These are phyloP conservation scores for Cryptococcus sp. DNA, from an alignment of 1,284 basidiomycete genomes.

Conservation along the genomic window DNA sequence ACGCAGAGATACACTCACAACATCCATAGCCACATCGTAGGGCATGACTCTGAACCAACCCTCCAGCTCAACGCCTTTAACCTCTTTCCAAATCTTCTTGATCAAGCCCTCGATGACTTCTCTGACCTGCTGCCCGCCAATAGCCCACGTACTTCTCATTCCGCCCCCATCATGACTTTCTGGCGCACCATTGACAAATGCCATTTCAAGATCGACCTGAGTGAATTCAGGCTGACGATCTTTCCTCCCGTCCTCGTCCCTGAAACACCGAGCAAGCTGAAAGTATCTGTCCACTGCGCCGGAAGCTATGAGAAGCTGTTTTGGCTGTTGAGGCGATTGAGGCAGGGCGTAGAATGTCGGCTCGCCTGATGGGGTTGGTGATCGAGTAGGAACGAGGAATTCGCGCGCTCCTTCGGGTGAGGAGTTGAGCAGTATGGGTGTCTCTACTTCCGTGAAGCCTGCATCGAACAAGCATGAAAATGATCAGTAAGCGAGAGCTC, in stretches of 20 bases:
- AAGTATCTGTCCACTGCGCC: slow-evolving; percentile 88
- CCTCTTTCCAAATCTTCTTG: slow-evolving; percentile 68
- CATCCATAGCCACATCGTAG: slow-evolving; percentile 80
- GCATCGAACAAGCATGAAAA: slow-evolving; percentile 5
- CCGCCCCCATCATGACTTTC: slow-evolving; percentile 35
- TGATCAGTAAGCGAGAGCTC: background rate
- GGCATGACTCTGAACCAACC: slow-evolving; percentile 76
- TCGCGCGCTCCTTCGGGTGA: slow-evolving; percentile 93
- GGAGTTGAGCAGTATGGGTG: slow-evolving; percentile 86
- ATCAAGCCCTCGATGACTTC: slow-evolving; percentile 71
- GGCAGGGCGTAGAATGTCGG: slow-evolving; percentile 85
- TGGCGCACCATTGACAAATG: slow-evolving; percentile 77
- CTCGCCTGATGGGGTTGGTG: slow-evolving; percentile 12
- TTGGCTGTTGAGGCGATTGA: slow-evolving; percentile 94
- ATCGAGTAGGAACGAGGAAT: slow-evolving; percentile 87
- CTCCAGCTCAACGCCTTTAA: slow-evolving; percentile 61
- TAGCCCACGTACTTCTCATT: slow-evolving; percentile 64
- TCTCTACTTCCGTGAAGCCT: slow-evolving; percentile 91
- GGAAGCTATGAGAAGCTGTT: slow-evolving; percentile 88
- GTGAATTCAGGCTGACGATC: slow-evolving; percentile 97
- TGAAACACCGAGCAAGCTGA: slow-evolving; percentile 90
- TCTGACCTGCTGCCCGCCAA: slow-evolving; percentile 78
- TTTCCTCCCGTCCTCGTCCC: slow-evolving; percentile 90
- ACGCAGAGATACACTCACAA: slow-evolving; percentile 57
- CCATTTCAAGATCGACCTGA: slow-evolving; percentile 95